Evolutionary conservation across 2,329 filamentous ascomycete genomes (phyloP), one percentile per base, ranked within the genome.

Genomic region (Cladosporium austrohemisphaericum): DNA sequence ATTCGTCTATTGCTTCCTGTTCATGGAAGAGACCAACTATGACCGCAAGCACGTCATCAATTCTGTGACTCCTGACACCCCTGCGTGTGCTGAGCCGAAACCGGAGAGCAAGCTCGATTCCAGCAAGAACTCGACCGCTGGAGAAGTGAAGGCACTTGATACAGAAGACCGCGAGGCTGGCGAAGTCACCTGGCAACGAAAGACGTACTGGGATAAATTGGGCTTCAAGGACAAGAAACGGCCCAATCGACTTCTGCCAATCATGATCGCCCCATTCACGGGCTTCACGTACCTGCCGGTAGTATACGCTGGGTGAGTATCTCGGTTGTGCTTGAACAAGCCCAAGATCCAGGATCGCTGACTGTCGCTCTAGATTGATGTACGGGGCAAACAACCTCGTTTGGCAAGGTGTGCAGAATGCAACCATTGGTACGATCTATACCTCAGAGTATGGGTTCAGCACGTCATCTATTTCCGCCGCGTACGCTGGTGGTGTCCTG

Each of bases 21-120:
- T 76, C 60, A 74, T 81, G 69, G 80, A 83, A 61, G 80, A 83
- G 61, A 81, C 79, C 4, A 81, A 78, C 59, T 80, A 74, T 49
- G 53, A 55, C 33, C 35, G 53, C 13, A 49, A 43, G 18, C 48
- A 66, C 69, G 31, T 58, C 62, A 18, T 3, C 11, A 14, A 13
- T n/a, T 20, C 20, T 6, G 25, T 29, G 14, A 13, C 22, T 2
- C n/a, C 16, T 4, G 20, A 18, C 7, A 18, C 13, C 5, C 20
- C 14, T 1, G 9, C n/a, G 14, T 18, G n/a, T 26, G 13, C 26
- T 3, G 22, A 26, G 14, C 20, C 31, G 5, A 31, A 33, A 13
- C 5, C 8, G 9, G 16, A 37, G 11, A 13, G 14, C 20, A 11
- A 41, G 2, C 4, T n/a, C 25, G 26, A n/a, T 31, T 29, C 29